Conservation (phyloP, 2,329 filamentous ascomycete genomes). For the Fusarium brachygibbosum region DNA sequence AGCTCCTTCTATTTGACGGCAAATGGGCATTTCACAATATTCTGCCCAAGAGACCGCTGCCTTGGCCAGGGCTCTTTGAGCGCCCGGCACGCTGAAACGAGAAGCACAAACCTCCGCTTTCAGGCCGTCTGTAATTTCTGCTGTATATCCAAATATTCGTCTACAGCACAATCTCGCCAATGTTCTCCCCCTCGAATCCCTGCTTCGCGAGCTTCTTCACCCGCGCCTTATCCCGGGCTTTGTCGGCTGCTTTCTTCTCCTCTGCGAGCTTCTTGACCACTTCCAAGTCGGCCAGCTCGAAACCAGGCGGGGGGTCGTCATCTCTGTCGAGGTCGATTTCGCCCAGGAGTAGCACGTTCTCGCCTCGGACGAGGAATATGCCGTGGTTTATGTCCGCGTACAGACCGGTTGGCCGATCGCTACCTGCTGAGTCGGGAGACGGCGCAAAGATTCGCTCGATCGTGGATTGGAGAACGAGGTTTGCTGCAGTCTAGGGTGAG, state of each 20-base stretch:
- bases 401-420: constrained; percentile 60
- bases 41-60: constrained; percentile 60
- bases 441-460: constrained; percentile 86
- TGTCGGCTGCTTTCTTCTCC: constrained; percentile 76
- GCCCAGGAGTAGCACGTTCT: constrained; percentile 95
- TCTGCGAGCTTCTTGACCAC: constrained; percentile 80
- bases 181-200: constrained; percentile 90
- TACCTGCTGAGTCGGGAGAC: constrained; percentile 58
- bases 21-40: constrained; percentile 73
- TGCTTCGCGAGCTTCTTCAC: constrained; percentile 78
- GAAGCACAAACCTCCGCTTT: constrained; percentile 6
- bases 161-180: constrained; percentile 78
- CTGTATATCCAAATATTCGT: constrained; percentile 18
- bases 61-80: constrained; percentile 40
- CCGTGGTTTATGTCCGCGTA: constrained; percentile 90
- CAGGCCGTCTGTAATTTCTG: constrained; percentile 16
- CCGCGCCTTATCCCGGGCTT: constrained; percentile 78
- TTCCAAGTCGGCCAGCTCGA: constrained; percentile 73
- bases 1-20: constrained; percentile 19
- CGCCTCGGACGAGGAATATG: constrained; percentile 91
- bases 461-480: constrained; percentile 94
- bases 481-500: constrained; percentile 69
- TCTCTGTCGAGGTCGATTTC: constrained; percentile 98
- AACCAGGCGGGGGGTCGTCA: constrained; percentile 84
- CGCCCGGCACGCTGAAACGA: constrained; percentile 9